Percentiles rank a stretch among this genome's conserved stretches.
phyloP scores from a whole-genome alignment of 805 yeast genomes.

The Candida corydali region DNA sequence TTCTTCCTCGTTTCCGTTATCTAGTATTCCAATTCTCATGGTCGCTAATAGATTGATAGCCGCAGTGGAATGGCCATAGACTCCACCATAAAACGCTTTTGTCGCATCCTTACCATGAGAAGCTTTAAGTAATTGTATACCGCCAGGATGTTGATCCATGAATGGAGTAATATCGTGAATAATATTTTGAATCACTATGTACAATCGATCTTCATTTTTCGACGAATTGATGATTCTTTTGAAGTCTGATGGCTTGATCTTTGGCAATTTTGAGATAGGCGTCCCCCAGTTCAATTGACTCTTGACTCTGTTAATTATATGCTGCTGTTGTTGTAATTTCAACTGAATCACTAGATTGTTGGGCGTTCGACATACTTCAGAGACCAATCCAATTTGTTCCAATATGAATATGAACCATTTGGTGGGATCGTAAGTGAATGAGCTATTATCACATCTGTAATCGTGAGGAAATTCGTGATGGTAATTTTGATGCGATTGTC shows the following conservation, averaged over 20 bases:
- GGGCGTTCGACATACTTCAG: slow-evolving; percentile 58
- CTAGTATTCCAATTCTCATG: slow-evolving; percentile 85
- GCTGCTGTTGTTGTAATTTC: slow-evolving; percentile 67
- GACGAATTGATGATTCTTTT: slow-evolving; percentile 33
- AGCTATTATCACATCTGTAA: slow-evolving; percentile 68
- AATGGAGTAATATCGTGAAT: slow-evolving; percentile 93
- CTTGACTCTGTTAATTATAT: slow-evolving; percentile 70
- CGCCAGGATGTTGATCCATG: slow-evolving; percentile 93
- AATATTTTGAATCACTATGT: slow-evolving; percentile 83
- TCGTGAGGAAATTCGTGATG: slow-evolving; percentile 96
- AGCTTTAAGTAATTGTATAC: slow-evolving; percentile 68
- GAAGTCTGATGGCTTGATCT: slow-evolving; percentile 47
- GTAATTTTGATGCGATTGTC: slow-evolving; percentile 89
- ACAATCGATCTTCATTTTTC: slow-evolving; percentile 45
- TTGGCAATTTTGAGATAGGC: slow-evolving; percentile 83
- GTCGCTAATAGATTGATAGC: slow-evolving; percentile 88
- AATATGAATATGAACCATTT: slow-evolving; percentile 63
- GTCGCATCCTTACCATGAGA: slow-evolving; percentile 94
- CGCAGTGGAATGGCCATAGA: slow-evolving; percentile 88
- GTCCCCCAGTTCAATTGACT: slow-evolving; percentile 89
- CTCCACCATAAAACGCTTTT: slow-evolving; percentile 92
- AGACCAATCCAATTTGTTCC: slow-evolving; percentile 53
- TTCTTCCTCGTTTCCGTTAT: slow-evolving; percentile 76
- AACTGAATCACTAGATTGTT: slow-evolving; percentile 63
- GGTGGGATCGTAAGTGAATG: slow-evolving; percentile 83